Percentiles rank a stretch among this genome's conserved stretches.
Evolutionary conservation across 768 basidiomycete genomes (phyloP).

Genomic region (Rhizopogon roseolus): DNA sequence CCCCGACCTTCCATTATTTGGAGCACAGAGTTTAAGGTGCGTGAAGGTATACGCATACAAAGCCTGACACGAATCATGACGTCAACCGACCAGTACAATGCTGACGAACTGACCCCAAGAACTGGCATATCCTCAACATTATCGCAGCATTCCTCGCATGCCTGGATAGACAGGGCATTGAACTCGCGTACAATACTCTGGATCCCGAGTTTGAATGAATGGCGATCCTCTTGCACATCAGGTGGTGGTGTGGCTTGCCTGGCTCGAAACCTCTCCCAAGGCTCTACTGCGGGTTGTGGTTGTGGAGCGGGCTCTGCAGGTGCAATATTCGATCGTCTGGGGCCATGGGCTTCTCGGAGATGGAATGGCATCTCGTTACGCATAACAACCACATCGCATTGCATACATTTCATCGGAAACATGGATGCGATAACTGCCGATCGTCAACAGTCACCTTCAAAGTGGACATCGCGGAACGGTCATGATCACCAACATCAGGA

Average conservation of each 20-base stretch:
- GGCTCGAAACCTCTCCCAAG: too few species aligned
- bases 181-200: constrained; percentile 15
- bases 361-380: background rate
- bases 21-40: constrained; percentile 15
- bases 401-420: background rate
- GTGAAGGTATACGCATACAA: constrained; percentile 25
- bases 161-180: constrained; percentile 2
- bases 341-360: background rate
- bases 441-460: background rate
- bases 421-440: background rate
- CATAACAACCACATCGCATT: background rate
- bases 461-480: background rate
- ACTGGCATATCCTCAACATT: constrained; percentile 12
- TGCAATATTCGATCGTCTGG: background rate
- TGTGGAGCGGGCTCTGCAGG: background rate
- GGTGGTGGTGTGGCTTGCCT: too few species aligned
- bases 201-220: constrained; percentile 9
- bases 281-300: too few species aligned
- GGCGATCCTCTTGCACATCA: constrained; percentile 4
- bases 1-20: constrained; percentile 6
- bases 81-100: background rate
- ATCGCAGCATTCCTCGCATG: constrained; percentile 10
- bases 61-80: constrained; percentile 15
- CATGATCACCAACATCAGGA: background rate
- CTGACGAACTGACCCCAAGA: constrained; percentile 16